A percentile compares a stretch with the other conserved stretches of the same genome.
Conservation (phyloP, 129 eudicot genomes). For the Escallonia herrerae region DNA sequence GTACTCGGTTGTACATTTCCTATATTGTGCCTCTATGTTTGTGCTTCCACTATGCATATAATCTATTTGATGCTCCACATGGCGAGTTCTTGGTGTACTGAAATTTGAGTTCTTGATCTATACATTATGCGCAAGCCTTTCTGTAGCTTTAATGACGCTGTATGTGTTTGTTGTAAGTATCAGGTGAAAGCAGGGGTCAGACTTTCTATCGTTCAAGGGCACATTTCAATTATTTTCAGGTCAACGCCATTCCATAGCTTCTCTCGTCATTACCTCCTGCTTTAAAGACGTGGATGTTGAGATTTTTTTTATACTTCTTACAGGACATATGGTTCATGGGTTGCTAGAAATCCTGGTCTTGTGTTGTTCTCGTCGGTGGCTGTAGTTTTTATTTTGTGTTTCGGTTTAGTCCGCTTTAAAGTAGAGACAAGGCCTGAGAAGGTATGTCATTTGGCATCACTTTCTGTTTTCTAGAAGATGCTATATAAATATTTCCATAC, state of each 20-base stretch:
- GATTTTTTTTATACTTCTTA: slow-evolving; percentile 9
- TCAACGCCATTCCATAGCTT: slow-evolving; percentile 8
- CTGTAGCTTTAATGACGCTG: neutral
- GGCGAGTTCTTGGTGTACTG: neutral
- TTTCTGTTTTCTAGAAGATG: neutral
- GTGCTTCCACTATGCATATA: too few species aligned
- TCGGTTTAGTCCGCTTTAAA: slow-evolving; percentile 50
- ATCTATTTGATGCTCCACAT: neutral
- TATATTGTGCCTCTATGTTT: too few species aligned
- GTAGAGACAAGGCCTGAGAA: slow-evolving; percentile 70
- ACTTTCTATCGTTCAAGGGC: slow-evolving; percentile 43
- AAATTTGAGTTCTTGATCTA: neutral
- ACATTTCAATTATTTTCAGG: slow-evolving; percentile 61
- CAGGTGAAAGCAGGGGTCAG: slow-evolving; percentile 22
- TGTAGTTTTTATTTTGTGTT: slow-evolving; percentile 44
- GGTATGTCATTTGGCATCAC: slow-evolving; percentile 22
- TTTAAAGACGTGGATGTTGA: neutral
- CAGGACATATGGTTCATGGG: slow-evolving; percentile 73
- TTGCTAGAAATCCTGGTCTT: slow-evolving; percentile 57
- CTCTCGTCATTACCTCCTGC: neutral
- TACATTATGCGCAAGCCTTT: neutral
- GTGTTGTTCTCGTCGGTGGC: slow-evolving; percentile 50
- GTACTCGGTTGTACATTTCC: too few species aligned
- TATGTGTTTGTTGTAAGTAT: neutral
- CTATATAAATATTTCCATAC: neutral